Percentiles rank a stretch among this genome's conserved stretches.
Conservation (phyloP, 805 yeast species). For the Ogataea ganodermae region DNA sequence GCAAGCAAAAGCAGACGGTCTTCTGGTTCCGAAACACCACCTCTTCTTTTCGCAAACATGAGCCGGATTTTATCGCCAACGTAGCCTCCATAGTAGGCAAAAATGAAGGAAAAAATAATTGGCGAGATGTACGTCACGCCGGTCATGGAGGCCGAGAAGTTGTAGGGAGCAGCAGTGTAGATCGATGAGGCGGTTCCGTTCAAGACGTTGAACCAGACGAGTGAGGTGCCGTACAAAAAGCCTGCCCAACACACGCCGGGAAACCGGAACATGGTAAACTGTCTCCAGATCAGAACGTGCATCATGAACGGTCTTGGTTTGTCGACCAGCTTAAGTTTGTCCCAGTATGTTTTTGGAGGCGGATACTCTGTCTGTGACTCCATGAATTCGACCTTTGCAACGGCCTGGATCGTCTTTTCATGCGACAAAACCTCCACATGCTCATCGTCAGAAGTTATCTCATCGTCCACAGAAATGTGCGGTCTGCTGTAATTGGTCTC, state of each 20-base stretch:
- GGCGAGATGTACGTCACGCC: slow-evolving; percentile 59
- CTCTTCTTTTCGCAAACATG: slow-evolving; percentile 46
- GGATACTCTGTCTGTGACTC: slow-evolving; percentile 20
- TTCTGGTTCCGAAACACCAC: slow-evolving; percentile 57
- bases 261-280: slow-evolving; percentile 43
- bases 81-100: slow-evolving; percentile 48
- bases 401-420: slow-evolving; percentile 8
- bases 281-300: slow-evolving; percentile 32
- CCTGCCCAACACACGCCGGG: slow-evolving; percentile 64
- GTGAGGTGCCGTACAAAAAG: slow-evolving; percentile 48
- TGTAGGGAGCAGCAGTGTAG: slow-evolving; percentile 48
- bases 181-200: slow-evolving; percentile 51
- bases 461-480: slow-evolving; percentile 27
- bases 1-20: slow-evolving; percentile 54
- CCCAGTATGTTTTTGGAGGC: slow-evolving; percentile 40
- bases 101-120: slow-evolving; percentile 44
- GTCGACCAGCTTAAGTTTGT: slow-evolving; percentile 45
- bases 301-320: slow-evolving; percentile 32
- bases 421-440: slow-evolving; percentile 9
- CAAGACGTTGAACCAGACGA: slow-evolving; percentile 48
- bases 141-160: slow-evolving; percentile 45
- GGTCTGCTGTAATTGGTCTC: slow-evolving; percentile 51
- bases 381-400: slow-evolving; percentile 4
- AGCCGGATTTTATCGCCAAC: slow-evolving; percentile 52
- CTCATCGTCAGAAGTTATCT: slow-evolving; percentile 23